Evolutionary conservation across 805 yeast genomes (phyloP).

Genomic region (Ogataea ramenticola): DNA sequence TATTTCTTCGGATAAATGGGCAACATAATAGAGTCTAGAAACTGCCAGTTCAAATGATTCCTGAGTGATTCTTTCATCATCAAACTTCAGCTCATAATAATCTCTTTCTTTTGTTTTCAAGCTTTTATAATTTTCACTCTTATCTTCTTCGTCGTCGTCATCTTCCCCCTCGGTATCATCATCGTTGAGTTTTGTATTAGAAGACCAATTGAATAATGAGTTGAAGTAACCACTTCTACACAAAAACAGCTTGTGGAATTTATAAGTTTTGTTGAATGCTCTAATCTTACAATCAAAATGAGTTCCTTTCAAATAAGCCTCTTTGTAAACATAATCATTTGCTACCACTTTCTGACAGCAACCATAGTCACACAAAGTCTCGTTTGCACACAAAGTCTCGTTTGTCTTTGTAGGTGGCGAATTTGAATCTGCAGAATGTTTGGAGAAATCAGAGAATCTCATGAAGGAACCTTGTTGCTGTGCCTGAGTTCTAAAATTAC

Average conservation of each 20-base stretch:
- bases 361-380: constrained; percentile 20
- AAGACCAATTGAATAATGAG: constrained; percentile 38
- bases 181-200: background rate
- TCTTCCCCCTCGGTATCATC: constrained; percentile 2
- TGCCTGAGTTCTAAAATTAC: too few relatives aligned
- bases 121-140: background rate
- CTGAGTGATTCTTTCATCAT: constrained; percentile 33
- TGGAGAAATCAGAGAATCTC: background rate
- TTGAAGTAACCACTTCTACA: constrained; percentile 41
- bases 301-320: constrained; percentile 37
- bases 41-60: constrained; percentile 43
- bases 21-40: constrained; percentile 39
- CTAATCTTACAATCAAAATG: constrained; percentile 40
- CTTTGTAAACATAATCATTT: constrained; percentile 26
- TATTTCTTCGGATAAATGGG: constrained; percentile 25
- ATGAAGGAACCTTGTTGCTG: too few relatives aligned
- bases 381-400: too few relatives aligned
- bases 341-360: constrained; percentile 17
- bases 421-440: background rate
- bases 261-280: constrained; percentile 39
- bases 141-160: background rate
- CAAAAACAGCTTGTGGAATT: constrained; percentile 39
- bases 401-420: background rate
- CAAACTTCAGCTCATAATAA: constrained; percentile 28
- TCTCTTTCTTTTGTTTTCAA: background rate